Conservation (phyloP, 306 rosid genomes). For the Ormosia semicastrata region DNA sequence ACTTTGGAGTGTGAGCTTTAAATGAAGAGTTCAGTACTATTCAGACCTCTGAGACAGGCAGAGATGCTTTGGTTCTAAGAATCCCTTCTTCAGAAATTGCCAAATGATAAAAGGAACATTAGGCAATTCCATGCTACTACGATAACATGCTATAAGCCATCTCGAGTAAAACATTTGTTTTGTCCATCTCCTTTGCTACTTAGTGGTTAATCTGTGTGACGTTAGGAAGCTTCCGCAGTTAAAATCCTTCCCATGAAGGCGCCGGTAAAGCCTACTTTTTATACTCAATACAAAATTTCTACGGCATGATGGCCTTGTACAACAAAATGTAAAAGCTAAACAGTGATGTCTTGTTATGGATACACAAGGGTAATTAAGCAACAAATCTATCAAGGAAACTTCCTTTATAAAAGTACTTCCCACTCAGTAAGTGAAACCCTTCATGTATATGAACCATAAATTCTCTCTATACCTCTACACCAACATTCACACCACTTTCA, state of each 20-base stretch:
- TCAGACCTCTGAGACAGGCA: no score
- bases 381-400: slow-evolving; percentile 22
- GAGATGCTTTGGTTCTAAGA: no score
- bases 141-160: neutral
- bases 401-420: slow-evolving; percentile 2
- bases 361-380: neutral
- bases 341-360: slow-evolving; percentile 7
- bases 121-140: neutral
- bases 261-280: neutral
- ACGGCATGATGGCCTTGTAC: neutral
- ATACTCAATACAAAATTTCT: neutral
- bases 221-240: slow-evolving; percentile 27
- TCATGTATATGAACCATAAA: neutral
- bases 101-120: no score
- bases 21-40: no score
- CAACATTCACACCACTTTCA: neutral
- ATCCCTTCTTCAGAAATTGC: no score
- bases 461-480: neutral
- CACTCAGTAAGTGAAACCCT: neutral
- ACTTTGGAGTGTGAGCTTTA: no score
- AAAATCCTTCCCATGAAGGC: neutral
- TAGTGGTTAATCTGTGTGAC: neutral
- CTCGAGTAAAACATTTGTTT: neutral
- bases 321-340: neutral
- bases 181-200: neutral